A percentile compares a stretch with the other conserved stretches of the same genome.
These are phyloP conservation scores for Ascochyta clinopodiicola DNA, from an alignment of 2,329 filamentous ascomycete species.

Conservation along the genomic window DNA sequence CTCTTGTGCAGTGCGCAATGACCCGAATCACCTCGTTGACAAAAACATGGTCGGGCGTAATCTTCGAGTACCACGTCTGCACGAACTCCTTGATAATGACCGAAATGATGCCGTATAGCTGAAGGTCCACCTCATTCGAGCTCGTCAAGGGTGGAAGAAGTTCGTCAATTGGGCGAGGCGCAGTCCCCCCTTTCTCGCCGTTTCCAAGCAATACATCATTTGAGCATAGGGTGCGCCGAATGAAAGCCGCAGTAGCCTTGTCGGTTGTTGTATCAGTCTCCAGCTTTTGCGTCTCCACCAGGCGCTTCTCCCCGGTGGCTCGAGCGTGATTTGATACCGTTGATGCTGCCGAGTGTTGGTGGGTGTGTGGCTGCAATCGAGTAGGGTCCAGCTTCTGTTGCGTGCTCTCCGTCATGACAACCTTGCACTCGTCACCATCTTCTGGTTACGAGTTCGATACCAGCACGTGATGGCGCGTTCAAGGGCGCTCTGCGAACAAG, in stretches of 20 bases:
- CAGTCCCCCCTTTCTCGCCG: slow-evolving; percentile 63
- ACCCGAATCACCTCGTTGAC: slow-evolving; percentile 87
- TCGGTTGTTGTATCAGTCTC: slow-evolving; percentile 65
- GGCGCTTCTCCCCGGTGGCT: slow-evolving; percentile 22
- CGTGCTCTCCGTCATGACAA: slow-evolving; percentile 39
- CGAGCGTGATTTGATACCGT: slow-evolving; percentile 22
- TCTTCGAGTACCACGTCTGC: slow-evolving; percentile 89
- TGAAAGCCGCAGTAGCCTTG: slow-evolving; percentile 78
- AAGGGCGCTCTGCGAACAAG: slow-evolving; percentile 10
- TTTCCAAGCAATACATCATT: slow-evolving; percentile 60
- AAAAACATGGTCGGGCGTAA: slow-evolving; percentile 89
- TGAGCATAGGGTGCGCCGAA: slow-evolving; percentile 84
- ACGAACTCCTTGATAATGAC: slow-evolving; percentile 91
- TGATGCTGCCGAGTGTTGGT: slow-evolving; percentile 23
- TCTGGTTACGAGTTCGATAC: neutral
- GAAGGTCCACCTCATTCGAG: slow-evolving; percentile 89
- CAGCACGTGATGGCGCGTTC: slow-evolving; percentile 22
- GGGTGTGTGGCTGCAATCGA: slow-evolving; percentile 30
- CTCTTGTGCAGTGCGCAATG: slow-evolving; percentile 89
- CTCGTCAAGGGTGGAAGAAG: slow-evolving; percentile 90
- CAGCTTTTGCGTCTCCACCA: slow-evolving; percentile 32
- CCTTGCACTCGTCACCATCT: slow-evolving; percentile 24
- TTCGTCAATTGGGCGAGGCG: slow-evolving; percentile 73
- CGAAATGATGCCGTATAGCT: slow-evolving; percentile 91
- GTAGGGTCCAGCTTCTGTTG: slow-evolving; percentile 28